A percentile compares a stretch with the other conserved stretches of the same genome.
Evolutionary conservation across 305 asterid genomes (phyloP).

Genomic region (Fraxinus sp.): DNA sequence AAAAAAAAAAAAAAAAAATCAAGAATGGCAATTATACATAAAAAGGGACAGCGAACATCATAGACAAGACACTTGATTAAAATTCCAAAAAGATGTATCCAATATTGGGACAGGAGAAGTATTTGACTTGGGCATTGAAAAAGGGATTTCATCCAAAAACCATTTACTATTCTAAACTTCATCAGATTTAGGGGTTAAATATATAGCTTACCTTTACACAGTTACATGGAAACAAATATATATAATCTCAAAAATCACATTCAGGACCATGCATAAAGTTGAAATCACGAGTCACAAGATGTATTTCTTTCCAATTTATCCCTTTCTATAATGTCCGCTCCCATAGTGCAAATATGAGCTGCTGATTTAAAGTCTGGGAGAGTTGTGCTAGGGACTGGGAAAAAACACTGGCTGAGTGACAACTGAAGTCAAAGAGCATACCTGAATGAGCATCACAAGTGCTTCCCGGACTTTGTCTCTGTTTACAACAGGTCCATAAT

Average conservation of each 20-base stretch:
- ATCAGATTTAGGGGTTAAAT: background rate
- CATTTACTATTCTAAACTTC: background rate
- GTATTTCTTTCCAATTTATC: background rate
- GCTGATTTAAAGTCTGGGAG: background rate
- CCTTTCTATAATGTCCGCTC: background rate
- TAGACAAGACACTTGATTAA: too few relatives aligned
- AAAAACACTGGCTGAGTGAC: background rate
- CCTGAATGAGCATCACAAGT: conserved; percentile 76
- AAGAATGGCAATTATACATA: background rate
- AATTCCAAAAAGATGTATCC: too few relatives aligned
- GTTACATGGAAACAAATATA: background rate
- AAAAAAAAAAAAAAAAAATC: too few relatives aligned
- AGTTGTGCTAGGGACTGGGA: background rate
- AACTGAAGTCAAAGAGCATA: conserved; percentile 21
- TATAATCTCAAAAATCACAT: background rate
- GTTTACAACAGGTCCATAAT: conserved; percentile 43
- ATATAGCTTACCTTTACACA: background rate
- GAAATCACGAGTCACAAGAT: background rate
- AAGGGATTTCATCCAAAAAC: background rate
- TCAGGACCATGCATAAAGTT: background rate
- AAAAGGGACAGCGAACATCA: too few relatives aligned
- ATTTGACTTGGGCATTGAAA: background rate
- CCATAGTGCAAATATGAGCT: background rate
- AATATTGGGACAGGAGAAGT: too few relatives aligned
- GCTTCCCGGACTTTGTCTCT: conserved; percentile 73